Percentiles rank a stretch among this genome's conserved stretches.
Conservation (phyloP, 2,329 filamentous ascomycete genomes). For the Sporothrix brasiliensis region DNA sequence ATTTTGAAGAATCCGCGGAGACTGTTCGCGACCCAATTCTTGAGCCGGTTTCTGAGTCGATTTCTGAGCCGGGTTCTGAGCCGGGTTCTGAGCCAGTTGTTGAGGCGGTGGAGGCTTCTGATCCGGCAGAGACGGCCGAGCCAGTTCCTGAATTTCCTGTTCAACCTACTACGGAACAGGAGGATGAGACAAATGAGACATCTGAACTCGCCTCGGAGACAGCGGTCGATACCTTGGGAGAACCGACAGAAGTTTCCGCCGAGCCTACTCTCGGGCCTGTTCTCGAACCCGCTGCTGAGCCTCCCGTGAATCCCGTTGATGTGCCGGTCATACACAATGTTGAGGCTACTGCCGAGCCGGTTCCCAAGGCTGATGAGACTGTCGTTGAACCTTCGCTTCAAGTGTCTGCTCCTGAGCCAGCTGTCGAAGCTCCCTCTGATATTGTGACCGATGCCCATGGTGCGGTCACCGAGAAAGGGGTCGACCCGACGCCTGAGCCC, state of each 20-base stretch:
- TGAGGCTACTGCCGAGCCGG: not conserved
- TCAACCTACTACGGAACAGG: too few relatives aligned
- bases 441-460: slow-evolving; percentile 27
- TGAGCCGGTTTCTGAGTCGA: too few relatives aligned
- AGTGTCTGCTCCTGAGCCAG: not conserved
- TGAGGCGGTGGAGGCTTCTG: slow-evolving; percentile 8
- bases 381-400: too few relatives aligned
- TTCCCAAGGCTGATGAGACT: too few relatives aligned
- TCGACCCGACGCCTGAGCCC: not conserved
- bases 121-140: not conserved
- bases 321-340: not conserved
- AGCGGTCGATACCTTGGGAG: not conserved
- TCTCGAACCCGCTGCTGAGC: not conserved
- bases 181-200: too few relatives aligned
- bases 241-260: not conserved
- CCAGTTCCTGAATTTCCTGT: not conserved
- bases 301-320: not conserved
- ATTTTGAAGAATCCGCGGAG: too few relatives aligned
- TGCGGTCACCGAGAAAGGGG: slow-evolving; percentile 21
- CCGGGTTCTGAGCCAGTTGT: not conserved
- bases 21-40: too few relatives aligned
- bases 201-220: not conserved
- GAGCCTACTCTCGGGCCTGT: not conserved
- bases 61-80: too few relatives aligned
- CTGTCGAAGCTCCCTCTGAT: not conserved